phyloP scores from a whole-genome alignment of 2,329 filamentous ascomycete genomes.

The Aurifilum marmelostoma region DNA sequence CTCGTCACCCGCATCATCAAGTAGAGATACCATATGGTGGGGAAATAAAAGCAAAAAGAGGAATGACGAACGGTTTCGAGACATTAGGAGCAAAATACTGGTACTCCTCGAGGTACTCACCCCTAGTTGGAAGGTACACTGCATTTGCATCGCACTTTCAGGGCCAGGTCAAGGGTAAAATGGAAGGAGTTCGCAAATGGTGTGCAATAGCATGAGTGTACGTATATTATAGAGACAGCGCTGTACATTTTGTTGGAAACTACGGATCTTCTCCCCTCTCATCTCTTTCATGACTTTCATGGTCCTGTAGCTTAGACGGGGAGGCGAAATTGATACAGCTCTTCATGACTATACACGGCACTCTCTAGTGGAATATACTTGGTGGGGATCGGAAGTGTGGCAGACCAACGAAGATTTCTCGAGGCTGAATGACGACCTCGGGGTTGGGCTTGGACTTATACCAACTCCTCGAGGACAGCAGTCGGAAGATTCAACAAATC shows the following conservation, averaged over 20 bases:
- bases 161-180: slow-evolving; percentile 22
- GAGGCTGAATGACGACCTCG: too few relatives aligned
- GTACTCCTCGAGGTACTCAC: slow-evolving; percentile 18
- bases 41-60: background rate
- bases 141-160: slow-evolving; percentile 29
- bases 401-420: background rate
- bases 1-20: slow-evolving; percentile 74
- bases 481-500: background rate
- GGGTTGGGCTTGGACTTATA: too few relatives aligned
- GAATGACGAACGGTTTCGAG: background rate
- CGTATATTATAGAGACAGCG: slow-evolving; percentile 29
- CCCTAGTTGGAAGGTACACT: slow-evolving; percentile 27
- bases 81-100: background rate
- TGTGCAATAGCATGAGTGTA: slow-evolving; percentile 35
- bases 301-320: slow-evolving; percentile 37
- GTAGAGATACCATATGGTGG: slow-evolving; percentile 42
- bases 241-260: slow-evolving; percentile 32
- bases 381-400: background rate
- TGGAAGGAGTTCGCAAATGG: slow-evolving; percentile 28
- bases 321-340: slow-evolving; percentile 30
- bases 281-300: slow-evolving; percentile 33
- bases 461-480: background rate
- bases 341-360: background rate
- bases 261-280: slow-evolving; percentile 35
- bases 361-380: background rate